Evolutionary conservation across 441 rosid species (phyloP), one percentile per base, ranked within the genome.

Genomic region (Gossypium laxum): DNA sequence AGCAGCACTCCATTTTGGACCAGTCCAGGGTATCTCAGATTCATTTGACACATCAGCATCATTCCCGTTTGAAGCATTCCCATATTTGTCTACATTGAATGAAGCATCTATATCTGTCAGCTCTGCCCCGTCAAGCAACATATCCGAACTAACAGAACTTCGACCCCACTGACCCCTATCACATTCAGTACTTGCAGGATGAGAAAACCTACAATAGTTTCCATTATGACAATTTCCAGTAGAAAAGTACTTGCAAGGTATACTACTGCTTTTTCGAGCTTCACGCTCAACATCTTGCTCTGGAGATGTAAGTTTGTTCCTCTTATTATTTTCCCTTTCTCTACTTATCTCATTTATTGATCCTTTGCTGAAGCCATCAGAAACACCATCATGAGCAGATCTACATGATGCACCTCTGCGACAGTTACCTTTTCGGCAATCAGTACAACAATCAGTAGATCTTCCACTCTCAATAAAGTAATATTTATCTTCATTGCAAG

Each of bases 171-270:
- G 75, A 79, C 79, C 69, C 76, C 77, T 76, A 58, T 76, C 82
- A 28, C 78, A 84, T 65, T 85, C 90, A 63, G 88, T 91, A 73
- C 86, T 92, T 73, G 55, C 22, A 69, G 47, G 77, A 81, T 93
- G 98, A 62, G 86, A 87, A 79, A 88, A 93, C 82, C 90, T 82
- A 79, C 98, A 93, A 79, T 75, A 58, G 17, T 83, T 87, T 54
- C 98, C 97, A 76, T 87, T 88, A 67, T 91, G 89, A 78, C 97
- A 91, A 67, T 86, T 78, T 30, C 93, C 90, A 1, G 86, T 84
- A 67, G 89, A 88, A 78, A 86, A 91, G 76, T 79, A 89, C 75
- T 78, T 91, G 86, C 92, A 89, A 28, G 90, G 87, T 75, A 86
- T 72, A 73, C 85, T 87, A 34, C 74, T 69, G 69, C 76, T 75